phyloP scores from a whole-genome alignment of 2,329 filamentous ascomycete species.

The Allantophomopsis lycopodina region DNA sequence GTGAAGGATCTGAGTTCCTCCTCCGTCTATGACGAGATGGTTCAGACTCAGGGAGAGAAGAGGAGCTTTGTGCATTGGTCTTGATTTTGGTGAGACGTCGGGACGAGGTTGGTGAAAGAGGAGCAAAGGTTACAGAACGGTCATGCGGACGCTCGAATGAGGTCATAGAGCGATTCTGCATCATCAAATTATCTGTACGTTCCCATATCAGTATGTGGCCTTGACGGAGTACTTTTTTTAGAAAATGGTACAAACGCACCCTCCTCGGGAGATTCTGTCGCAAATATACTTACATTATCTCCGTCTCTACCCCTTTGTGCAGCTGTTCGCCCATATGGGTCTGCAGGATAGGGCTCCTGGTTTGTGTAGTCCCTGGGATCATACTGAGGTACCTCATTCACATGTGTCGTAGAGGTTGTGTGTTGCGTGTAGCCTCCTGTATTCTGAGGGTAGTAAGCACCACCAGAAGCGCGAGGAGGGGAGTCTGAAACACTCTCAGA shows the following conservation, averaged over 20 bases:
- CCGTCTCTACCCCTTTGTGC: conserved; percentile 7
- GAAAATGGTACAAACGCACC: conserved; percentile 12
- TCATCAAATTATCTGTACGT: conserved; percentile 4
- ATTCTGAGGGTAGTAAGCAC: conserved; percentile 15
- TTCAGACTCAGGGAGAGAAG: too few species aligned
- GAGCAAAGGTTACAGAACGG: conserved; percentile 18
- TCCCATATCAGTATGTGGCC: conserved; percentile 1
- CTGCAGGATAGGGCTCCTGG: conserved; percentile 6
- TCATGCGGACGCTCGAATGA: conserved; percentile 2
- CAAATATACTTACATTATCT: conserved; percentile 19
- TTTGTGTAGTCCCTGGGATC: conserved; percentile 16
- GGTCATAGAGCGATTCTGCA: not conserved
- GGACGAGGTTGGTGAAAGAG: conserved; percentile 15
- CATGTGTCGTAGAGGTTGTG: conserved; percentile 11
- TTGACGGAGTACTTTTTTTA: not conserved
- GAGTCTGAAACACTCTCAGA: conserved; percentile 17
- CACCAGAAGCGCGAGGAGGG: conserved; percentile 18
- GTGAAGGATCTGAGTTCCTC: conserved; percentile 15
- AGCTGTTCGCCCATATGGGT: conserved; percentile 11
- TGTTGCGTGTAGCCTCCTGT: conserved; percentile 10
- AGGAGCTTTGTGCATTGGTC: not conserved
- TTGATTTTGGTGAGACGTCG: conserved; percentile 8
- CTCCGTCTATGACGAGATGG: conserved; percentile 3
- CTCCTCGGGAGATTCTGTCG: conserved; percentile 9
- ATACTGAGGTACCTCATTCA: conserved; percentile 13